A percentile compares a stretch with the other conserved stretches of the same genome.
Evolutionary conservation across 495 filamentous ascomycete genomes (phyloP).

Genomic region (Platismatia glauca): DNA sequence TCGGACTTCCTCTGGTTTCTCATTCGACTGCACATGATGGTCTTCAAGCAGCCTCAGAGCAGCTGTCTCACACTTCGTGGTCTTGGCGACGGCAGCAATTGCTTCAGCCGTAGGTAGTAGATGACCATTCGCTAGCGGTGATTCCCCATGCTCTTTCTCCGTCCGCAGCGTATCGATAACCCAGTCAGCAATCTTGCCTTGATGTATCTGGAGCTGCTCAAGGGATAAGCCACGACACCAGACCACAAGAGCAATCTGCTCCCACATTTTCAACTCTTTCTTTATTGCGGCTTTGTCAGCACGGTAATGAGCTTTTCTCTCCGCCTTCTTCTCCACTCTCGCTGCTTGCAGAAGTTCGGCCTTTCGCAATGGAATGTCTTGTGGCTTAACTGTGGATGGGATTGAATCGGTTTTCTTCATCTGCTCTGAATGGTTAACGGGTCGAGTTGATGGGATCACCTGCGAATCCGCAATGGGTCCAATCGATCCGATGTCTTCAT

Average conservation of each 20-base stretch:
- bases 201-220: background rate
- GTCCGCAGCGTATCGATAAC: background rate
- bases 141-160: background rate
- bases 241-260: background rate
- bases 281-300: background rate
- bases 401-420: no score
- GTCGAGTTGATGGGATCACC: background rate
- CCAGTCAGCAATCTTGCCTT: background rate
- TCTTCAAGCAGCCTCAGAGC: background rate
- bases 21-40: background rate
- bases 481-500: background rate
- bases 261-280: background rate
- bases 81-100: background rate
- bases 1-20: background rate
- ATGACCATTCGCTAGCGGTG: background rate
- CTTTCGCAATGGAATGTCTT: background rate
- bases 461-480: background rate
- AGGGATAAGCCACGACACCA: background rate
- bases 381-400: background rate
- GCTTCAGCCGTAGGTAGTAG: background rate
- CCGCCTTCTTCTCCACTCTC: background rate
- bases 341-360: background rate
- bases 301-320: background rate
- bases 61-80: background rate
- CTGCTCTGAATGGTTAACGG: background rate